These are phyloP conservation scores for Nadsonia commutata DNA, from an alignment of 1,139 yeast species.

Conservation along the genomic window DNA sequence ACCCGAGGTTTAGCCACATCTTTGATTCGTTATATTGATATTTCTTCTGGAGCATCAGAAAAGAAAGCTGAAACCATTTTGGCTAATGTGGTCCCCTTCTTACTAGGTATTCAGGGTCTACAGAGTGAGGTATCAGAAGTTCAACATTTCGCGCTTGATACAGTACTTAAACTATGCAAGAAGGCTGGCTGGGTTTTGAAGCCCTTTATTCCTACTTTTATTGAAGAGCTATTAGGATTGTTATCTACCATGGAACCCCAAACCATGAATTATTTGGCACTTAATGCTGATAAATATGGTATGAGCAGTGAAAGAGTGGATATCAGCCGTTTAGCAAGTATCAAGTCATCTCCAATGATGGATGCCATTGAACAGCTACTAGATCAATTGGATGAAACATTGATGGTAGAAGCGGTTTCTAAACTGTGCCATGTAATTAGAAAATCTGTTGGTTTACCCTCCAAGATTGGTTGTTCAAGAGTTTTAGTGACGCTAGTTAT, in stretches of 20 bases:
- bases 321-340: conserved; percentile 55
- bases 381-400: conserved; percentile 20
- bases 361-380: conserved; percentile 60
- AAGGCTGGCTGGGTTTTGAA: conserved; percentile 45
- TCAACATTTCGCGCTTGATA: conserved; percentile 57
- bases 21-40: conserved; percentile 38
- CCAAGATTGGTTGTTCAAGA: conserved; percentile 78
- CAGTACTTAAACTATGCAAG: conserved; percentile 54
- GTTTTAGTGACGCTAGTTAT: conserved; percentile 52
- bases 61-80: conserved; percentile 40
- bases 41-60: conserved; percentile 24
- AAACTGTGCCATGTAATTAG: conserved; percentile 36
- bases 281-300: conserved; percentile 83
- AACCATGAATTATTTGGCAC: conserved; percentile 65
- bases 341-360: conserved; percentile 80
- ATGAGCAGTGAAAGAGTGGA: conserved; percentile 60
- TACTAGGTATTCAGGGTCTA: conserved; percentile 65
- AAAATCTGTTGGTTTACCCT: conserved; percentile 75
- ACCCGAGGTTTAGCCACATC: conserved; percentile 54
- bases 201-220: conserved; percentile 53
- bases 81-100: conserved; percentile 55
- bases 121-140: conserved; percentile 82
- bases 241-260: conserved; percentile 91
- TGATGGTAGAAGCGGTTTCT: conserved; percentile 39
- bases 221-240: conserved; percentile 52